Percentiles rank a stretch among this genome's conserved stretches.
Conservation (phyloP, 768 basidiomycete species). For the Boletus patriciae region DNA sequence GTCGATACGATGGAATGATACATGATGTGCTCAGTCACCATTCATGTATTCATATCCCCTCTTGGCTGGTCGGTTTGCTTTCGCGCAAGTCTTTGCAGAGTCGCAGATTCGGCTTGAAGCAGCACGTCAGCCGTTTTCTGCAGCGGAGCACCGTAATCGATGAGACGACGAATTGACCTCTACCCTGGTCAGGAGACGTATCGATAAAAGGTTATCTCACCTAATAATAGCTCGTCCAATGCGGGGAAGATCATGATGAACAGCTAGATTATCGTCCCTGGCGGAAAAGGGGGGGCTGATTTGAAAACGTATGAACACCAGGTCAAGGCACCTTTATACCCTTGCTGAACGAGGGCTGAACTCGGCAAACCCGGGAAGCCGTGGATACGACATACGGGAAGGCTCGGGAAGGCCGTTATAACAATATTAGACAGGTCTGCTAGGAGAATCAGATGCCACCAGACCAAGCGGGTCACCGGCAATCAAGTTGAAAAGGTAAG, state of each 20-base stretch:
- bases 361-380: not conserved
- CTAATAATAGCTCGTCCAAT: conserved; percentile 20
- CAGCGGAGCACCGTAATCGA: not conserved
- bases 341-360: not conserved
- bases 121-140: not conserved
- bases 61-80: not conserved
- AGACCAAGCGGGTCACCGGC: not conserved
- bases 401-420: not conserved
- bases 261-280: conserved; percentile 10
- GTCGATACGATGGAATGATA: conserved; percentile 22
- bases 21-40: conserved; percentile 13
- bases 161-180: not conserved
- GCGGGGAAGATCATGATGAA: conserved; percentile 16
- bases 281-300: conserved; percentile 3
- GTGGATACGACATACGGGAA: not conserved
- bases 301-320: not conserved
- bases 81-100: not conserved
- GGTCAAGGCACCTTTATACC: conserved; percentile 13
- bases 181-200: not conserved
- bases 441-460: not conserved
- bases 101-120: not conserved
- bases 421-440: not conserved
- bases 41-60: conserved; percentile 5
- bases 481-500: conserved; percentile 6
- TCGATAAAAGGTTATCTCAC: conserved; percentile 29